Conservation (phyloP, 208 protist genomes). For the Crithidia mellificae region DNA sequence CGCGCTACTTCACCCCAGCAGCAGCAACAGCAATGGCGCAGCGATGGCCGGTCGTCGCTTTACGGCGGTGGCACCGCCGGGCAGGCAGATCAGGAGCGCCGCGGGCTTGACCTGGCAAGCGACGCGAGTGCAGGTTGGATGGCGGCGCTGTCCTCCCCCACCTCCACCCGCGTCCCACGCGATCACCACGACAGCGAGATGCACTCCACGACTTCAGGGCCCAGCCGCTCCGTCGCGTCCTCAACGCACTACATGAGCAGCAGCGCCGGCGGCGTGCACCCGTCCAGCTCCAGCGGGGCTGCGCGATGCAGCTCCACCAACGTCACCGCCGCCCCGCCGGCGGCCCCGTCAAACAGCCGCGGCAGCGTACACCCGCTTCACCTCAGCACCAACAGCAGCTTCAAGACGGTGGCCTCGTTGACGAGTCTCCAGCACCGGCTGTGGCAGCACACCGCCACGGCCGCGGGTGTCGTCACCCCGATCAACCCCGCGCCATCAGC, state of each 20-base stretch:
- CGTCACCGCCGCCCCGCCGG: not conserved
- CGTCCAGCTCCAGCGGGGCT: not conserved
- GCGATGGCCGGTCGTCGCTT: no score
- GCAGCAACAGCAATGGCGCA: not conserved
- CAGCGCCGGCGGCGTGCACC: not conserved
- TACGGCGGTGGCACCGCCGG: no score
- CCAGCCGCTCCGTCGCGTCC: not conserved
- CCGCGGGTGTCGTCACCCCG: no score
- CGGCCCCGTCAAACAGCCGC: not conserved
- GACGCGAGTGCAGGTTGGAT: slow-evolving; percentile 10
- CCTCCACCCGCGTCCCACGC: not conserved
- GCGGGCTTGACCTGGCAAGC: not conserved
- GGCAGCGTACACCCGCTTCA: not conserved
- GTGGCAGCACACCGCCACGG: slow-evolving; percentile 18
- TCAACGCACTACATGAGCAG: not conserved
- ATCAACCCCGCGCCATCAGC: no score
- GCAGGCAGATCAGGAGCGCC: not conserved
- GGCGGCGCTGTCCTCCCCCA: not conserved
- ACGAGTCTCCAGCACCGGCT: slow-evolving; percentile 17
- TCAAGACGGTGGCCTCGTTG: not conserved
- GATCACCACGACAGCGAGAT: not conserved
- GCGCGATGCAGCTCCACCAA: not conserved
- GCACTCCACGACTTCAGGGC: not conserved
- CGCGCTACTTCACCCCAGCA: no score
- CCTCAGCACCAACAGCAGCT: slow-evolving; percentile 2